Evolutionary conservation across 2,329 filamentous ascomycete genomes (phyloP).

Genomic region (Pyricularia pennisetigena): DNA sequence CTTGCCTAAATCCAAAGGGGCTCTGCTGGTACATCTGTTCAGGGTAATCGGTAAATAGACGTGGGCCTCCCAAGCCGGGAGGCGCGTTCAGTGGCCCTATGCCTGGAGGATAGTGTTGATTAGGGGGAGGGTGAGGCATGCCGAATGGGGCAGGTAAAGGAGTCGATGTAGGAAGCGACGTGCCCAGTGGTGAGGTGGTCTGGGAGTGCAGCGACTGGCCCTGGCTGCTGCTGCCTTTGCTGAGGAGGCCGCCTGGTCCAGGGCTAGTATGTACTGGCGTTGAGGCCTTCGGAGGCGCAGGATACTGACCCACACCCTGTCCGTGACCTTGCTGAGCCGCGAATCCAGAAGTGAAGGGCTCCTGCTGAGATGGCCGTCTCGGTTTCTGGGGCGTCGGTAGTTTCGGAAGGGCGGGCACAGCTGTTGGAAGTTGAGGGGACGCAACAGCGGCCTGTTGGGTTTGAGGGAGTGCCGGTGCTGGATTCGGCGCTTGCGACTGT

Average conservation of each 20-base stretch:
- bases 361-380: slow-evolving; percentile 72
- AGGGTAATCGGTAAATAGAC: not conserved
- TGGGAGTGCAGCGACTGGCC: slow-evolving; percentile 25
- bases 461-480: slow-evolving; percentile 43
- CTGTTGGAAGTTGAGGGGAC: slow-evolving; percentile 71
- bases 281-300: slow-evolving; percentile 45
- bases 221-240: slow-evolving; percentile 19
- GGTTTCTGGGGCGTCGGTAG: slow-evolving; percentile 69
- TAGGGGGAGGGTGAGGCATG: not conserved
- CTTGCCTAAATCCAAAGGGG: not conserved
- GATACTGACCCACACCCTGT: slow-evolving; percentile 33
- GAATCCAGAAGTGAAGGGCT: slow-evolving; percentile 27
- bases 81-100: not conserved
- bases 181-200: slow-evolving; percentile 54
- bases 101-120: not conserved
- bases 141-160: not conserved
- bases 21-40: not conserved
- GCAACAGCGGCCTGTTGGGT: slow-evolving; percentile 51
- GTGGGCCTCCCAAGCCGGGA: not conserved
- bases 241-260: slow-evolving; percentile 45
- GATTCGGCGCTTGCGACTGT: slow-evolving; percentile 27
- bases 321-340: not conserved
- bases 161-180: slow-evolving; percentile 18
- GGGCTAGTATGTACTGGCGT: slow-evolving; percentile 58
- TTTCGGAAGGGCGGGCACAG: slow-evolving; percentile 75